A percentile compares a stretch with the other conserved stretches of the same genome.
phyloP scores from a whole-genome alignment of 2,329 filamentous ascomycete genomes.

The Colletotrichum destructivum region DNA sequence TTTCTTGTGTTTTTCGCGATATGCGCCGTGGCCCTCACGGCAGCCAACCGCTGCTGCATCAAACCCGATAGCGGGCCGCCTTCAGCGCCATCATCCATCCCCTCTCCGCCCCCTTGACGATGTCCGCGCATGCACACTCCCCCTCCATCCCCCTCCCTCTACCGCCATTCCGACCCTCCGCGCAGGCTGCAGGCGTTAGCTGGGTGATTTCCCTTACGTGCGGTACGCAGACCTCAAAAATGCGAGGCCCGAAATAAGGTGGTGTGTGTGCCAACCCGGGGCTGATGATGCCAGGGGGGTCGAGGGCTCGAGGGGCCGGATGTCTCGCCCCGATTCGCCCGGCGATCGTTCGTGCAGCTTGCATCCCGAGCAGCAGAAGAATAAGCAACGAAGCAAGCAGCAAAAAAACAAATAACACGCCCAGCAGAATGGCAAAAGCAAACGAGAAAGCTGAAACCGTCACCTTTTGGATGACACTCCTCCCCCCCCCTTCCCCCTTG shows the following conservation, averaged over 20 bases:
- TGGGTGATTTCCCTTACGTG: slow-evolving; percentile 34
- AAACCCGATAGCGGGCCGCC: slow-evolving; percentile 36
- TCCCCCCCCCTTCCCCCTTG: too few relatives aligned
- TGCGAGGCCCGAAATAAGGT: slow-evolving; percentile 4
- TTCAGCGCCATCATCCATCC: background rate
- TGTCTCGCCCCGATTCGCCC: slow-evolving; percentile 36
- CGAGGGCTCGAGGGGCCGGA: too few relatives aligned
- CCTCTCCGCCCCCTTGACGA: background rate
- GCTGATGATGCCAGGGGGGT: background rate
- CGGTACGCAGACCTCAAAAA: slow-evolving; percentile 15
- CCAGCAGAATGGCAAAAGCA: slow-evolving; percentile 4
- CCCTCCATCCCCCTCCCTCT: background rate
- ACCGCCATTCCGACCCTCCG: slow-evolving; percentile 12
- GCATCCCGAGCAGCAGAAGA: slow-evolving; percentile 12
- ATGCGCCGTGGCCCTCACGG: slow-evolving; percentile 14
- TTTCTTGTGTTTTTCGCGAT: background rate
- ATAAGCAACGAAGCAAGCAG: too few relatives aligned
- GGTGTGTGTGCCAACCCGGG: slow-evolving; percentile 15
- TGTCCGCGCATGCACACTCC: slow-evolving; percentile 18
- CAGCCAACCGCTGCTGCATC: slow-evolving; percentile 12
- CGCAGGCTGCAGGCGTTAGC: slow-evolving; percentile 1
- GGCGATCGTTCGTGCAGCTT: slow-evolving; percentile 30
- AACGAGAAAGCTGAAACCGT: slow-evolving; percentile 33
- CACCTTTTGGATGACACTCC: background rate
- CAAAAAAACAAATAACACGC: background rate